Evolutionary conservation across 2,329 filamentous ascomycete species (phyloP).

Genomic region (Fusarium algeriense): DNA sequence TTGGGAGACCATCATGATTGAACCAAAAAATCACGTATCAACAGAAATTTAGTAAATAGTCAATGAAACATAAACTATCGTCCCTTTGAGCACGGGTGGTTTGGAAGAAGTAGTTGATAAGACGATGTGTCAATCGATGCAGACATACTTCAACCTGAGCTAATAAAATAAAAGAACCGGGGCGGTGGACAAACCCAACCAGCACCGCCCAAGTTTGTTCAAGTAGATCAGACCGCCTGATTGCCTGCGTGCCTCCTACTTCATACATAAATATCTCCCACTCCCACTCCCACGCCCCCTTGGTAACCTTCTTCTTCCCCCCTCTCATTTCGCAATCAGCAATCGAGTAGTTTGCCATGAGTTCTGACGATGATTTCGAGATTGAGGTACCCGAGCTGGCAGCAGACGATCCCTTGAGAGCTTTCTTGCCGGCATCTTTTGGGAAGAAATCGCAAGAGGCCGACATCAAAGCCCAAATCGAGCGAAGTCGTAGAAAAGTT

Average conservation of each 20-base stretch:
- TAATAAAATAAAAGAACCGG: constrained; percentile 46
- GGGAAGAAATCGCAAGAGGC: constrained; percentile 82
- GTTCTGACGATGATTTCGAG: constrained; percentile 70
- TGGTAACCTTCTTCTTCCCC: constrained; percentile 32
- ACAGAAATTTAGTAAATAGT: neutral
- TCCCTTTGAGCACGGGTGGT: constrained; percentile 16
- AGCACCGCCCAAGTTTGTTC: constrained; percentile 31
- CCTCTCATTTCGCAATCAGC: constrained; percentile 22
- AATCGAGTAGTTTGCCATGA: constrained; percentile 57
- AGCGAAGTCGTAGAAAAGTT: constrained; percentile 75
- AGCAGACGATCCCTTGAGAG: constrained; percentile 76
- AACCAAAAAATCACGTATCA: neutral
- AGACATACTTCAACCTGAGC: constrained; percentile 27
- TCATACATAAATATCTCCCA: constrained; percentile 37
- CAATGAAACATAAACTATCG: neutral
- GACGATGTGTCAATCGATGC: constrained; percentile 26
- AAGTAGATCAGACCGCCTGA: constrained; percentile 37
- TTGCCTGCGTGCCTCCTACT: constrained; percentile 30
- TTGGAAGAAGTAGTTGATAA: constrained; percentile 29
- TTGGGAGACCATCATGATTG: neutral
- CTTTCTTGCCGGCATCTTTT: constrained; percentile 85
- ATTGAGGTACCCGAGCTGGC: constrained; percentile 67
- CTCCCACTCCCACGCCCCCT: constrained; percentile 34
- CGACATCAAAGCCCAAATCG: constrained; percentile 83
- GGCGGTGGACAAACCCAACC: constrained; percentile 44